Percentiles rank a stretch among this genome's conserved stretches.
Evolutionary conservation across 345 rosid species (phyloP).

Genomic region (Eucalyptus urophylla): DNA sequence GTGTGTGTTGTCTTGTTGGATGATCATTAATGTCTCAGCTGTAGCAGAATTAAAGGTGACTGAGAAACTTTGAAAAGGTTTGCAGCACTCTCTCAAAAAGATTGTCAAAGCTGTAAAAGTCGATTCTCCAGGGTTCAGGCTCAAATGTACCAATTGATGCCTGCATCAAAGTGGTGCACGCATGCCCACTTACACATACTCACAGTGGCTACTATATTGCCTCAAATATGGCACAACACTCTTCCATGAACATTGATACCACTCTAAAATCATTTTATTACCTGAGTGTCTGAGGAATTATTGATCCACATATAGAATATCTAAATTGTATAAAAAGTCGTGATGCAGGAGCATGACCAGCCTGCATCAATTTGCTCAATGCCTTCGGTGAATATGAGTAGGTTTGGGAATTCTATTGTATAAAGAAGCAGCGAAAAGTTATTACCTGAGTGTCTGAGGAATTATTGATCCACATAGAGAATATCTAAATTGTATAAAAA

Average conservation of each 20-base stretch:
- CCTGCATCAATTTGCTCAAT: neutral
- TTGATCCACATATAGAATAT: neutral
- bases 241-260: neutral
- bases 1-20: neutral
- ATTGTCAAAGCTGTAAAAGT: neutral
- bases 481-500: neutral
- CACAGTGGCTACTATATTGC: neutral
- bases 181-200: neutral
- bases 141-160: neutral
- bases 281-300: neutral
- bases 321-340: neutral
- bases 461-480: neutral
- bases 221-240: neutral
- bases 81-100: neutral
- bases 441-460: neutral
- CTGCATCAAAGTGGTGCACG: neutral
- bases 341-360: neutral
- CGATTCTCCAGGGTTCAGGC: neutral
- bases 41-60: neutral
- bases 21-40: neutral
- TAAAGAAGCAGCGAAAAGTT: neutral
- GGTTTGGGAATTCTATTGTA: neutral
- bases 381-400: neutral
- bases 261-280: neutral
- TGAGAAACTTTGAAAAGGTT: neutral